Conservation (phyloP, 2,329 filamentous ascomycete species). For the Lomentospora prolificans region DNA sequence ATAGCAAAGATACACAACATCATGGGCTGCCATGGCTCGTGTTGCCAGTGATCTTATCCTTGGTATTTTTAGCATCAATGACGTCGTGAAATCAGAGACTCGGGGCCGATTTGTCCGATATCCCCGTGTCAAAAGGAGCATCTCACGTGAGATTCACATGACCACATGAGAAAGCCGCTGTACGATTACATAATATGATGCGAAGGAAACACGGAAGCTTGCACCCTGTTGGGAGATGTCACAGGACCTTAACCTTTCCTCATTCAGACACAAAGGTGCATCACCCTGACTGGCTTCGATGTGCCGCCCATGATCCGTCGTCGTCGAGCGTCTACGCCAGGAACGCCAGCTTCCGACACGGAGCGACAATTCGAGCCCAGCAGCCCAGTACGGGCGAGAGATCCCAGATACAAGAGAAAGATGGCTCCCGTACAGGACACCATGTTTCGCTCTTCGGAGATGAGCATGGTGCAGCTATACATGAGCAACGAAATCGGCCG, state of each 20-base stretch:
- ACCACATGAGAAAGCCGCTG: no score
- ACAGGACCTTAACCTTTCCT: not conserved
- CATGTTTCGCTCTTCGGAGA: conserved; percentile 99
- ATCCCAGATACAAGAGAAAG: conserved; percentile 16
- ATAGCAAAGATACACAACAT: no score
- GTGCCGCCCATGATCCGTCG: conserved; percentile 8
- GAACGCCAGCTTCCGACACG: conserved; percentile 3
- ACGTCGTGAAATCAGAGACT: not conserved
- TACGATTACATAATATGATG: no score
- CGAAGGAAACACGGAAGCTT: no score
- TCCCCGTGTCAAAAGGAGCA: not conserved
- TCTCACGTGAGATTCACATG: not conserved
- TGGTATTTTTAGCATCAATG: not conserved
- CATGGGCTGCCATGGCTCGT: no score
- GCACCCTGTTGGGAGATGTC: not conserved
- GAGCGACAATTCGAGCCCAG: not conserved
- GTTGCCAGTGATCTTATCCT: no score
- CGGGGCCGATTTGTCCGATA: not conserved
- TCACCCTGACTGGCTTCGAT: not conserved
- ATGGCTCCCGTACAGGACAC: conserved; percentile 72
- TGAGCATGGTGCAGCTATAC: conserved; percentile 99
- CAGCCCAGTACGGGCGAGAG: not conserved
- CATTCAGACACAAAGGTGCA: not conserved
- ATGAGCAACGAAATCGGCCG: conserved; percentile 98
- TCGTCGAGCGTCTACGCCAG: conserved; percentile 8